These are phyloP conservation scores for Boechera divaricarpa DNA, from an alignment of 345 rosid genomes.

Conservation along the genomic window DNA sequence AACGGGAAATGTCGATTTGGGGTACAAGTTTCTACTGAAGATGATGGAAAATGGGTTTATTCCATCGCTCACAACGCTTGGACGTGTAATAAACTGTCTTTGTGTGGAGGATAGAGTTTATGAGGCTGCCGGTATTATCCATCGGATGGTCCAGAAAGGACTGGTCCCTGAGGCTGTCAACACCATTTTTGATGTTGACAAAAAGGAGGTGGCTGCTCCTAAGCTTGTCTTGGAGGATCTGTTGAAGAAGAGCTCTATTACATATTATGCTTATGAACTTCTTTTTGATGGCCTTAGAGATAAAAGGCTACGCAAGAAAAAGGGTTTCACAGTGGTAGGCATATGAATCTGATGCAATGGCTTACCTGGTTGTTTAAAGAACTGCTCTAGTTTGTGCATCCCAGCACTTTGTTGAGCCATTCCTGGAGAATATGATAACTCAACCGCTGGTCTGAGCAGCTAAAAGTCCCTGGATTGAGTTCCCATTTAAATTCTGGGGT, in stretches of 20 bases:
- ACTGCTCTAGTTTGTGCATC: background rate
- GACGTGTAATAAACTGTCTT: conserved; percentile 85
- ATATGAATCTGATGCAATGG: conserved; percentile 28
- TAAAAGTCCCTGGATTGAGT: background rate
- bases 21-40: conserved; percentile 58
- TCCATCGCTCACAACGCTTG: conserved; percentile 75
- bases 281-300: conserved; percentile 84
- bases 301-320: conserved; percentile 68
- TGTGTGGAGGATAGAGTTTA: conserved; percentile 67
- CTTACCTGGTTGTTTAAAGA: conserved; percentile 23
- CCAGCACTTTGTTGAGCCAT: background rate
- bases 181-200: conserved; percentile 75
- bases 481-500: background rate
- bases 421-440: conserved; percentile 23
- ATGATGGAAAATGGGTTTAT: conserved; percentile 65
- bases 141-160: conserved; percentile 68
- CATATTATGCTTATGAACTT: conserved; percentile 82
- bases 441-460: background rate
- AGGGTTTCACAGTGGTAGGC: conserved; percentile 40
- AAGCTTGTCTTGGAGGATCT: conserved; percentile 89
- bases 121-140: conserved; percentile 75
- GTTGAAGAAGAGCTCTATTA: conserved; percentile 80
- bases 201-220: conserved; percentile 83
- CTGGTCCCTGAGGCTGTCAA: conserved; percentile 79
- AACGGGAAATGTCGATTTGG: conserved; percentile 65